Evolutionary conservation across 2,329 filamentous ascomycete species (phyloP), one percentile per base, ranked within the genome.

Genomic region (Clarireedia hainanense): DNA sequence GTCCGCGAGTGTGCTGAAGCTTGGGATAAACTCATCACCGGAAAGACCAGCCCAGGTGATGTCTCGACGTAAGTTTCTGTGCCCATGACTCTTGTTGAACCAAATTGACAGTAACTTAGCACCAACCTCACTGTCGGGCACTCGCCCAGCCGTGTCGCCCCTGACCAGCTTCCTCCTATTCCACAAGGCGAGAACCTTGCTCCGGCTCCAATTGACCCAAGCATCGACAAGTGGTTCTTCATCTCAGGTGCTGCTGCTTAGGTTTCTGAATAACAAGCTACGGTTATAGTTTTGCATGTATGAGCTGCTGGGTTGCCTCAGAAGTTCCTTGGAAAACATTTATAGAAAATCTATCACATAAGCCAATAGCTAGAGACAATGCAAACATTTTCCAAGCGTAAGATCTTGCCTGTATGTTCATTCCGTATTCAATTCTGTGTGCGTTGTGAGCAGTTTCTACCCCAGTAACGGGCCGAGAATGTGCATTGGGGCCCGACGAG

Each of bases 141-240:
- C 74, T 95, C 91, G 60, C 74, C 81, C 65, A 83, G 84, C 76
- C 87, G 86, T 68, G 80, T 89, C 68, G 78, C 84, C 62, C 74
- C 82, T 62, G 78, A 80, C 69, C 80, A 88, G 75, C 80, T 95
- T 61, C 84, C 86, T 62, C 85, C 83, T 70, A 84, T 99, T 65
- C 89, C 91, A 59, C 70, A 81, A 62, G 79, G 88, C 76, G 81
- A 96, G 83, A 86, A 95, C 69, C 79, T 95, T 57, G 73, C 81
- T 55, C 84, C 94, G 59, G 92, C 86, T 64, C 91, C 92, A 70
- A 96, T 99, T 68, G 94, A 99, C 72, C 82, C 84, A 72, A 95
- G 86, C 75, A 96, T 97, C 71, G 94, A 99, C 84, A 99, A 99
- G 85, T 99, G 94, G 94, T 99, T 99, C 88, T 99, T 97, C 85